Conservation (phyloP, 2,329 filamentous ascomycete genomes). For the Colletotrichum simmondsii region DNA sequence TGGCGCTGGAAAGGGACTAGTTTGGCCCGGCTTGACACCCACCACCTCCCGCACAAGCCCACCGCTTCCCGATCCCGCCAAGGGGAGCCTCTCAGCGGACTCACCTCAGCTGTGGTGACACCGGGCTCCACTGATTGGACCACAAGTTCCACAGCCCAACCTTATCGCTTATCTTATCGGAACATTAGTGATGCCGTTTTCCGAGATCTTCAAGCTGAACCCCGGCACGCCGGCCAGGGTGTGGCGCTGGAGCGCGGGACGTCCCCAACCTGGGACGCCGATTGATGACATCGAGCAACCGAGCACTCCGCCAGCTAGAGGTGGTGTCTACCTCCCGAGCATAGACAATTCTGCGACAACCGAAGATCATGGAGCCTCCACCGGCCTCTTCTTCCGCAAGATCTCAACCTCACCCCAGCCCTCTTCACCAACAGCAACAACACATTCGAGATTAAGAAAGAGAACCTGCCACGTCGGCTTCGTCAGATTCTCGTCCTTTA, state of each 20-base stretch:
- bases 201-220: conserved; percentile 24
- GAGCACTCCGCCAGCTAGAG: conserved; percentile 31
- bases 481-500: conserved; percentile 32
- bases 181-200: conserved; percentile 24
- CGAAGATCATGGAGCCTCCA: conserved; percentile 29
- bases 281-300: conserved; percentile 35
- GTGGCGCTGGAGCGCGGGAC: conserved; percentile 33
- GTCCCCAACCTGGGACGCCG: conserved; percentile 22
- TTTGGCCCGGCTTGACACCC: not conserved
- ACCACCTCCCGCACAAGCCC: not conserved
- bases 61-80: not conserved
- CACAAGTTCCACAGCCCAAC: too few species aligned
- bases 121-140: not conserved
- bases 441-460: conserved; percentile 9
- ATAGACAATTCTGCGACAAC: conserved; percentile 33
- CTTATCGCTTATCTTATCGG: not conserved
- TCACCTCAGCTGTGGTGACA: not conserved
- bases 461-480: conserved; percentile 22
- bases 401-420: conserved; percentile 1
- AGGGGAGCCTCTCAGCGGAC: not conserved
- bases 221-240: conserved; percentile 25
- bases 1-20: conserved; percentile 22
- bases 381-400: conserved; percentile 27
- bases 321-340: conserved; percentile 32
- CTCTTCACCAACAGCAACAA: not conserved